phyloP scores from a whole-genome alignment of 495 filamentous ascomycete species.

The Cladorrhinum samala region DNA sequence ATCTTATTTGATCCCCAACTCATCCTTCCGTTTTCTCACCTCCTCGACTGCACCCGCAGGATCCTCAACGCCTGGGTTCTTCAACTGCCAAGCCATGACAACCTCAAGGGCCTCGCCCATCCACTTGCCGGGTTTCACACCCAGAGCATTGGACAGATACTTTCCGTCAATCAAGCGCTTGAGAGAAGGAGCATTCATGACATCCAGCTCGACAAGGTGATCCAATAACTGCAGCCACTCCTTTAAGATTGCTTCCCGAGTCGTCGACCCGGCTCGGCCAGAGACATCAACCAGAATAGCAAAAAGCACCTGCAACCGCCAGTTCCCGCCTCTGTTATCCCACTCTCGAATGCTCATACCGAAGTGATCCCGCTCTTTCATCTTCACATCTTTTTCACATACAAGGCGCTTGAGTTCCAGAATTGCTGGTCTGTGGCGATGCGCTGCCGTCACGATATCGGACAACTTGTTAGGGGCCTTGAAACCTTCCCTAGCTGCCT shows the following conservation, averaged over 20 bases:
- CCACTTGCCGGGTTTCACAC: conserved; percentile 67
- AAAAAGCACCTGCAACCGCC: conserved; percentile 69
- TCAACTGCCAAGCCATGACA: conserved; percentile 77
- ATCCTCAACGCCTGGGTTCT: conserved; percentile 61
- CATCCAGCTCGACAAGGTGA: conserved; percentile 45
- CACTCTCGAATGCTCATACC: conserved; percentile 77
- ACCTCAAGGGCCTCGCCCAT: conserved; percentile 64
- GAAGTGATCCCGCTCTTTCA: conserved; percentile 41
- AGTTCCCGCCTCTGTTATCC: conserved; percentile 55
- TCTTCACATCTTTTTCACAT: conserved; percentile 28
- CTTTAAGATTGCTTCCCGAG: conserved; percentile 30
- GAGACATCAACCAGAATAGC: conserved; percentile 62
- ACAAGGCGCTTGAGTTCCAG: conserved; percentile 50
- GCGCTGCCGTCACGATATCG: conserved; percentile 58
- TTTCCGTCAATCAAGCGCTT: conserved; percentile 62
- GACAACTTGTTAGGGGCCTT: conserved; percentile 67
- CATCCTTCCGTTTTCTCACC: conserved; percentile 46
- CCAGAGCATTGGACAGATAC: conserved; percentile 55
- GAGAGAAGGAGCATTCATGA: conserved; percentile 45
- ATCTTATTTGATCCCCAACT: conserved; percentile 45
- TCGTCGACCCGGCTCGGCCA: conserved; percentile 23
- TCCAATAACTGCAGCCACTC: conserved; percentile 52
- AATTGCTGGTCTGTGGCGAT: conserved; percentile 54
- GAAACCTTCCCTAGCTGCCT: conserved; percentile 68
- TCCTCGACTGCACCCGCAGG: conserved; percentile 59